A percentile compares a stretch with the other conserved stretches of the same genome.
Conservation (phyloP, 805 yeast genomes). For the Danielia oregonensis region DNA sequence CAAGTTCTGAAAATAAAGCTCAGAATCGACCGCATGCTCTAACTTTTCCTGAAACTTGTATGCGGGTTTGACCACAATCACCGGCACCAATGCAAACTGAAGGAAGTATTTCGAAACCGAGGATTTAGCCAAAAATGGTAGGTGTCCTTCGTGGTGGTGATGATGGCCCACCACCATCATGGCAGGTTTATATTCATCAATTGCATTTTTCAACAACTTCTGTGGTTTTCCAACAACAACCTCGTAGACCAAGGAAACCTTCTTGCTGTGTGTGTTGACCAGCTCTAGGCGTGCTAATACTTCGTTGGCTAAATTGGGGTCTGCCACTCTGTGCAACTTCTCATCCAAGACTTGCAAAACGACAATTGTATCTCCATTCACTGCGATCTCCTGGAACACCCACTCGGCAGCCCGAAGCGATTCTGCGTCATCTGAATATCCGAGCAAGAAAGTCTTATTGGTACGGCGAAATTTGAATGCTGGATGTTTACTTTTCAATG, state of each 20-base stretch:
- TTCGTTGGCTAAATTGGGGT: conserved; percentile 25
- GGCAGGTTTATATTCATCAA: conserved; percentile 40
- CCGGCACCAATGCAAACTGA: conserved; percentile 43
- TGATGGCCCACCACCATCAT: conserved; percentile 40
- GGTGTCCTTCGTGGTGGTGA: conserved; percentile 12
- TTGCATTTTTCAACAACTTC: conserved; percentile 34
- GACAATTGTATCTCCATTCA: conserved; percentile 41
- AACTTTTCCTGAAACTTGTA: conserved; percentile 31
- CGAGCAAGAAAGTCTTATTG: conserved; percentile 40
- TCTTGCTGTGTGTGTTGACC: conserved; percentile 32
- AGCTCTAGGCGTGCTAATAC: conserved; percentile 28
- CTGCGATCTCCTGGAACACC: conserved; percentile 42
- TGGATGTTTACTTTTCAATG: conserved; percentile 40
- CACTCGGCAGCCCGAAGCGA: conserved; percentile 40
- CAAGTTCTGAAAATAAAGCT: conserved; percentile 35
- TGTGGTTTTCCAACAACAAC: conserved; percentile 41
- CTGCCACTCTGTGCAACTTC: conserved; percentile 24
- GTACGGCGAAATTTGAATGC: conserved; percentile 41
- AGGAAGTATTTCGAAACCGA: conserved; percentile 38
- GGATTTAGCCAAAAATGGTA: conserved; percentile 29
- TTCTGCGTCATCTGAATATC: conserved; percentile 36
- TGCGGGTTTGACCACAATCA: conserved; percentile 39
- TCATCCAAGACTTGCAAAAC: conserved; percentile 41
- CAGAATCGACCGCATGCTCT: conserved; percentile 28
- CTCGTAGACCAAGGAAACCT: conserved; percentile 38